phyloP scores from a whole-genome alignment of 2,329 filamentous ascomycete species.

The Fusarium scirpi region DNA sequence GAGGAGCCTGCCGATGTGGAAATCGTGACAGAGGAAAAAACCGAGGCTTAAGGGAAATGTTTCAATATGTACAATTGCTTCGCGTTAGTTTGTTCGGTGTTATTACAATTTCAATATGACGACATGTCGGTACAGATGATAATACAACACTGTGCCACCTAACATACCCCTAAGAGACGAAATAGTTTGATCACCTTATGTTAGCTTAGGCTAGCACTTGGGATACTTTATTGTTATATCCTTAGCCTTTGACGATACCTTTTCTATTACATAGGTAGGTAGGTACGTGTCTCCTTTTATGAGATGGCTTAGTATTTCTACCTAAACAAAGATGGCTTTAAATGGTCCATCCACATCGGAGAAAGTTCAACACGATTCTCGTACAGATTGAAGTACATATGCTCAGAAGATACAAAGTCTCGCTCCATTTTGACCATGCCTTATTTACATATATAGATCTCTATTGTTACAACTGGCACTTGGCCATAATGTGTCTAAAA shows the following conservation, averaged over 20 bases:
- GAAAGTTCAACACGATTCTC: neutral
- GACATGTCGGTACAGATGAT: slow-evolving; percentile 36
- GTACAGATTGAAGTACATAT: neutral
- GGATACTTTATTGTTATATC: neutral
- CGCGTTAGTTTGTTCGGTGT: slow-evolving; percentile 38
- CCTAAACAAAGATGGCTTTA: no score
- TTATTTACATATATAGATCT: neutral
- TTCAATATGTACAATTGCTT: slow-evolving; percentile 35
- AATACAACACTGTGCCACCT: slow-evolving; percentile 24
- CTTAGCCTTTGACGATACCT: neutral
- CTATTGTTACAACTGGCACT: slow-evolving; percentile 1
- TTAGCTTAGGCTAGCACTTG: neutral
- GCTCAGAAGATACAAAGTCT: neutral
- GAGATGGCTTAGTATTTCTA: neutral
- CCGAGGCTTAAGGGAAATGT: slow-evolving; percentile 35
- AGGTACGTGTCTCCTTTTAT: neutral
- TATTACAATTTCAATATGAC: slow-evolving; percentile 39
- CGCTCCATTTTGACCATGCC: neutral
- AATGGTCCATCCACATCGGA: no score
- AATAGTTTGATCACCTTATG: neutral
- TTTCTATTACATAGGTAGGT: neutral
- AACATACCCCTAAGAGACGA: neutral
- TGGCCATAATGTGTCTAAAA: neutral
- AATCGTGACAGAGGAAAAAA: slow-evolving; percentile 12
- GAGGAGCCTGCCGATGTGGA: slow-evolving; percentile 42